Evolutionary conservation across 176 grass and related monocot species (phyloP).

Genomic region (Phoenix dactylifera): DNA sequence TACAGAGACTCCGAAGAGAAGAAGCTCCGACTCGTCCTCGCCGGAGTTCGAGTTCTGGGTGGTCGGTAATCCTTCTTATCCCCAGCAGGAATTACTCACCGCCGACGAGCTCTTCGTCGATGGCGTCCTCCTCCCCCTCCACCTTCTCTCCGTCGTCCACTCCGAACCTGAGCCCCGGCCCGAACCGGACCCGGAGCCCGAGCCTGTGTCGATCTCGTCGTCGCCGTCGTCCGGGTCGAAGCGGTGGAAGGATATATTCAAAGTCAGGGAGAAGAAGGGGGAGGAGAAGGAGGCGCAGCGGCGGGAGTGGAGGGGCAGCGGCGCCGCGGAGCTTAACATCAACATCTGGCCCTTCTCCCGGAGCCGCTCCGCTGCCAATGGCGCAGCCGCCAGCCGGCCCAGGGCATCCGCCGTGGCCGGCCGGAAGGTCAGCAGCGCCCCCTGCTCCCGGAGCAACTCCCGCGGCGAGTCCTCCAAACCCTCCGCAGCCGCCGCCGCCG

Average conservation of each 20-base stretch:
- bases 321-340: slow-evolving; percentile 51
- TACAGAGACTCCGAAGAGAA: slow-evolving; percentile 20
- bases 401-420: slow-evolving; percentile 4
- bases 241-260: slow-evolving; percentile 78
- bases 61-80: slow-evolving; percentile 19
- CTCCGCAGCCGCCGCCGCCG: background rate
- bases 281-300: slow-evolving; percentile 29
- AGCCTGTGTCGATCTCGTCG: slow-evolving; percentile 4
- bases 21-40: slow-evolving; percentile 37
- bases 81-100: slow-evolving; percentile 20
- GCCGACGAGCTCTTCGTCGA: slow-evolving; percentile 75
- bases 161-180: background rate
- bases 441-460: slow-evolving; percentile 85
- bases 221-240: slow-evolving; percentile 28
- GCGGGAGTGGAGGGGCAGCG: background rate
- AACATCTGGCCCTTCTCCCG: slow-evolving; percentile 86
- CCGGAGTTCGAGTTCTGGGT: slow-evolving; percentile 82
- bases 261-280: slow-evolving; percentile 33
- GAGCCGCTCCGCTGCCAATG: slow-evolving; percentile 59
- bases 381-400: slow-evolving; percentile 6
- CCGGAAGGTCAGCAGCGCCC: slow-evolving; percentile 58
- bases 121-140: slow-evolving; percentile 53
- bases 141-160: slow-evolving; percentile 8
- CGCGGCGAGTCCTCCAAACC: slow-evolving; percentile 38
- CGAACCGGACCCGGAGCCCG: slow-evolving; percentile 3